Percentiles rank a stretch among this genome's conserved stretches.
These are phyloP conservation scores for Ogataea salicorniae DNA, from an alignment of 805 yeast genomes.

Conservation along the genomic window DNA sequence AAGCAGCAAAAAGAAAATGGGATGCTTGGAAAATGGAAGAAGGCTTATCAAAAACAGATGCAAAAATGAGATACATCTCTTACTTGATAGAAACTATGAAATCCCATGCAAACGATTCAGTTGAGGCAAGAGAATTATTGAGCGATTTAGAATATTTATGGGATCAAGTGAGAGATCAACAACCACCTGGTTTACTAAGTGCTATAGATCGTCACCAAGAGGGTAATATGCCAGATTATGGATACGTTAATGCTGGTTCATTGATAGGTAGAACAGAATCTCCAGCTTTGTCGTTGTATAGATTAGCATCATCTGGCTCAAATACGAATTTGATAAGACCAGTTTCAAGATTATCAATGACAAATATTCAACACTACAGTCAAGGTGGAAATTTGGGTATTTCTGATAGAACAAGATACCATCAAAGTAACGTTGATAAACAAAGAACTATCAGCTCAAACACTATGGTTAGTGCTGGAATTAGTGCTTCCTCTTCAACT, in stretches of 20 bases:
- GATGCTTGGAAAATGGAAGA: slow-evolving; percentile 80
- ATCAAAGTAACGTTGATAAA: slow-evolving; percentile 1
- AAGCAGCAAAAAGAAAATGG: slow-evolving; percentile 68
- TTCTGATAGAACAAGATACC: not conserved
- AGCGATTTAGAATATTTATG: slow-evolving; percentile 67
- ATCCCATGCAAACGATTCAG: slow-evolving; percentile 59
- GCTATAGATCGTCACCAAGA: not conserved
- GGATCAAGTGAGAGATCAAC: slow-evolving; percentile 49
- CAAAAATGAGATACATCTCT: slow-evolving; percentile 65
- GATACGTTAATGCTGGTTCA: not conserved
- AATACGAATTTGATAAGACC: slow-evolving; percentile 26
- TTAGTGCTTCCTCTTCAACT: slow-evolving; percentile 8
- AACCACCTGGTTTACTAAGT: not conserved
- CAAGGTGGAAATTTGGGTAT: not conserved
- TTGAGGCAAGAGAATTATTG: slow-evolving; percentile 60
- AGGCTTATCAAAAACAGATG: slow-evolving; percentile 64
- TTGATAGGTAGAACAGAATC: slow-evolving; percentile 24
- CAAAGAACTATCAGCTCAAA: slow-evolving; percentile 17
- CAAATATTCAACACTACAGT: slow-evolving; percentile 9
- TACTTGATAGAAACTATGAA: slow-evolving; percentile 69
- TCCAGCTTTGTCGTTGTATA: slow-evolving; percentile 31
- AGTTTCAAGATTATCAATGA: slow-evolving; percentile 24
- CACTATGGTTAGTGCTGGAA: slow-evolving; percentile 12
- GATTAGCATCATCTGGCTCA: slow-evolving; percentile 28
- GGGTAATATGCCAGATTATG: not conserved